Conservation (phyloP, 2,329 filamentous ascomycete genomes). For the Fusarium circinatum region DNA sequence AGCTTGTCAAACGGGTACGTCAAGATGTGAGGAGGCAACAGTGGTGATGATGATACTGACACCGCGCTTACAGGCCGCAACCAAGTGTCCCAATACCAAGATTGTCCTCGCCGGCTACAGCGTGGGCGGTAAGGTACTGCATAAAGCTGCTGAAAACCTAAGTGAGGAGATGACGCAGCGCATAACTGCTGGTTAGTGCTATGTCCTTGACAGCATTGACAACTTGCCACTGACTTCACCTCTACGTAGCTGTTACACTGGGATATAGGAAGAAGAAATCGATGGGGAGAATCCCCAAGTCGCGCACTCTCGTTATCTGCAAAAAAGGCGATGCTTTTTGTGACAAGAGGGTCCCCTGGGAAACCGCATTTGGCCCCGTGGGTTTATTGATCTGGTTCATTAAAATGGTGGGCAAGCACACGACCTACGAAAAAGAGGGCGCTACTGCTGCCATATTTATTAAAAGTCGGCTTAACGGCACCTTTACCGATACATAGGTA, state of each 20-base stretch:
- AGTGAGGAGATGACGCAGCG: not conserved
- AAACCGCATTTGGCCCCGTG: too few species aligned
- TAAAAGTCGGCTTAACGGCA: too few species aligned
- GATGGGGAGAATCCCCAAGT: not conserved
- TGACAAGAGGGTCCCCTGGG: not conserved
- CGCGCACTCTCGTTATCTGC: not conserved
- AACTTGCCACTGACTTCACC: not conserved
- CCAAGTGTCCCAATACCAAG: not conserved
- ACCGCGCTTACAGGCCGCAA: not conserved
- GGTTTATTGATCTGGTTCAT: too few species aligned
- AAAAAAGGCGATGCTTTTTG: not conserved
- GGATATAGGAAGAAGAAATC: not conserved
- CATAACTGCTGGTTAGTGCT: not conserved
- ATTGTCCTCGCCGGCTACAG: conserved; percentile 4
- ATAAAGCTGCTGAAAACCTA: not conserved
- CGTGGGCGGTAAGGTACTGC: not conserved
- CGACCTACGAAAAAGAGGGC: too few species aligned
- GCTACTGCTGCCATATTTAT: too few species aligned
- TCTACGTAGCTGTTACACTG: not conserved
- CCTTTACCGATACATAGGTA: too few species aligned
- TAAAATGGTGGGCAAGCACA: too few species aligned
- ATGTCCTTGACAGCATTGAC: fast-evolving
- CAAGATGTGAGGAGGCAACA: too few species aligned
- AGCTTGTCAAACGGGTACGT: not conserved
- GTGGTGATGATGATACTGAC: not conserved